Base-by-base conservation (phyloP, 768 basidiomycete species). In the Sutorius australiensis region DNA sequence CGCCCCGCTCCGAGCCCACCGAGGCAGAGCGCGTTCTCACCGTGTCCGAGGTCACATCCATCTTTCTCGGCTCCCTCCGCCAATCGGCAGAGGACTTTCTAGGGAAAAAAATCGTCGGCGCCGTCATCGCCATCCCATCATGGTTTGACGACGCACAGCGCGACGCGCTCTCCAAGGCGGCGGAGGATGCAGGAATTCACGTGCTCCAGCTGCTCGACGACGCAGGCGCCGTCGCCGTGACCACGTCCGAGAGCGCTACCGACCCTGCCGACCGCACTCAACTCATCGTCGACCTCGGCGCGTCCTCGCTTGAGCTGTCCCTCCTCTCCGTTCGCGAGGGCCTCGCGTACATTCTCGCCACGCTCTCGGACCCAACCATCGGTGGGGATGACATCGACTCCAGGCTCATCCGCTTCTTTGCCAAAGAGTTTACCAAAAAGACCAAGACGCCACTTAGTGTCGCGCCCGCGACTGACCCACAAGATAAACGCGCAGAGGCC, bases 391-490 rank as follows among this genome's bases (percentile, higher is more conserved):
- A 80, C 54, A 83, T 95, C 62, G 91, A 93, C 72, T 81, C 83
- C 54, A 81, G 85, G 64, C 79, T 98, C 38, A 83, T 97, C 73
- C 86, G 87, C 55, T 90, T 89, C 76, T 97, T 99, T 69, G 84
- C 89, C 48, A 85, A 92, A 66, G 95, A 99, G 58, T 99, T 99
- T 71, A 90, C 89, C 46, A 98, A 98, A 74, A 99, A 97, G 76
- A 94, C 88, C 16, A 92, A 91, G 70, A 80, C 80, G 21, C 73
- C 85, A 0, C 76, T 97, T 39, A 72, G 78, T 9, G 77, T 92
- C 14, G 81, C 76, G 49, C 84, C 86, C 1, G 73, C 86, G 6
- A 74, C 75, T 3, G 75, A 81, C 19, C 59, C 74, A 16, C 74
- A 76, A 31, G 89, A 94, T 71, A 78, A 83, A 62, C 89, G 97